phyloP scores from a whole-genome alignment of 129 eudicot genomes.

The Flaveria linearis region DNA sequence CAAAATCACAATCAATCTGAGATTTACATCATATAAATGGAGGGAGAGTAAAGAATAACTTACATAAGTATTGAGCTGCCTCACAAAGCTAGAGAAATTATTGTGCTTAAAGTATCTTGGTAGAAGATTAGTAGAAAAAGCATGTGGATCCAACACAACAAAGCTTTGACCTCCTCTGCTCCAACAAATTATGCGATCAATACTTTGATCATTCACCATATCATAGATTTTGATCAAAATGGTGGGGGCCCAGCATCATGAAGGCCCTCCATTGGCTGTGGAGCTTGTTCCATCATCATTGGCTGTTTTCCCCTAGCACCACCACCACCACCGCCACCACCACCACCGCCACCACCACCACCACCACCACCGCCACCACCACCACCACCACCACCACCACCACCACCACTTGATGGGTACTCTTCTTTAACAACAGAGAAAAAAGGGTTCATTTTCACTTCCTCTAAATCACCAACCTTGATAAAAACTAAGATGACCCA shows the following conservation, averaged over 20 bases:
- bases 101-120: constrained; percentile 89
- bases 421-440: constrained; percentile 67
- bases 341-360: not conserved
- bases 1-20: not conserved
- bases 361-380: not conserved
- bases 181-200: constrained; percentile 67
- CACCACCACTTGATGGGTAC: constrained; percentile 36
- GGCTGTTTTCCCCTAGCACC: constrained; percentile 15
- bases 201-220: constrained; percentile 76
- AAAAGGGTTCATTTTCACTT: constrained; percentile 50
- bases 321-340: too few species aligned
- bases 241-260: constrained; percentile 93
- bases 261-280: constrained; percentile 90
- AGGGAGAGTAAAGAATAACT: constrained; percentile 22
- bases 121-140: constrained; percentile 65
- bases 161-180: constrained; percentile 94
- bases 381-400: not conserved
- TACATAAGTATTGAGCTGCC: constrained; percentile 97
- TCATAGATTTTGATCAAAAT: constrained; percentile 83
- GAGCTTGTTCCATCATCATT: constrained; percentile 20
- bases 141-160: constrained; percentile 84
- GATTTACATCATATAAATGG: not conserved
- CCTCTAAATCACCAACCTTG: constrained; percentile 3
- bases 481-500: not conserved
- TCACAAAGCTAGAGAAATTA: constrained; percentile 95